A percentile compares a stretch with the other conserved stretches of the same genome.
Evolutionary conservation across 2,329 filamentous ascomycete genomes (phyloP).

Genomic region (Phialophora tarda): DNA sequence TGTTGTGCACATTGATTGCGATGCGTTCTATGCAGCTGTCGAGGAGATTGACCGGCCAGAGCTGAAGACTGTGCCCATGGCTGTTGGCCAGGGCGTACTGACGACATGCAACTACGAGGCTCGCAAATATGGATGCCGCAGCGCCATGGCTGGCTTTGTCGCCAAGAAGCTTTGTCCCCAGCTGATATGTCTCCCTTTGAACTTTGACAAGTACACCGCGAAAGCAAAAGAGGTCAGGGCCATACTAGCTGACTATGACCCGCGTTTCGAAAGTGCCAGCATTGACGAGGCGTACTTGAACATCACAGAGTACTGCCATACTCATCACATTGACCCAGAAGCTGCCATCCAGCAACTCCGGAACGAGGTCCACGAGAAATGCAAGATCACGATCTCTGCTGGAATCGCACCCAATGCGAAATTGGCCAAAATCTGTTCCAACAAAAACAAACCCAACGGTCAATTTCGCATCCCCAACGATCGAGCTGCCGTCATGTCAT

Average conservation of each 20-base stretch:
- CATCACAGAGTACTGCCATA: slow-evolving; percentile 81
- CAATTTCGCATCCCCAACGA: slow-evolving; percentile 80
- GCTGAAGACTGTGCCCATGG: slow-evolving; percentile 84
- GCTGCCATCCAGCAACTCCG: slow-evolving; percentile 80
- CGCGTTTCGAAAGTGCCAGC: slow-evolving; percentile 88
- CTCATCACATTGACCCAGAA: slow-evolving; percentile 70
- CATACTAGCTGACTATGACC: slow-evolving; percentile 84
- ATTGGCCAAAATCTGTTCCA: slow-evolving; percentile 92
- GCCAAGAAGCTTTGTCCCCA: slow-evolving; percentile 92
- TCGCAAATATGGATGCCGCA: slow-evolving; percentile 85
- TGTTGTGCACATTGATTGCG: slow-evolving; percentile 92
- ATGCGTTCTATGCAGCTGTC: slow-evolving; percentile 96
- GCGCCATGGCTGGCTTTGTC: slow-evolving; percentile 95
- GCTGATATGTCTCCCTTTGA: slow-evolving; percentile 79
- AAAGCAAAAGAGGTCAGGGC: slow-evolving; percentile 88
- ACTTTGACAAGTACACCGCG: slow-evolving; percentile 87
- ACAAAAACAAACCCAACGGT: slow-evolving; percentile 95
- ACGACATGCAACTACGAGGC: slow-evolving; percentile 87
- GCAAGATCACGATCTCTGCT: slow-evolving; percentile 86
- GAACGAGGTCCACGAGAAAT: slow-evolving; percentile 73
- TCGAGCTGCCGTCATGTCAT: slow-evolving; percentile 75
- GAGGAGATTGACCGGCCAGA: slow-evolving; percentile 85
- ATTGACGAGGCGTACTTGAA: slow-evolving; percentile 98
- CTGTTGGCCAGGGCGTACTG: slow-evolving; percentile 76
- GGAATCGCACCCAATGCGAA: slow-evolving; percentile 94